Percentiles rank a stretch among this genome's conserved stretches.
Evolutionary conservation across 345 rosid species (phyloP).

Genomic region (Eutrema yunnanense): DNA sequence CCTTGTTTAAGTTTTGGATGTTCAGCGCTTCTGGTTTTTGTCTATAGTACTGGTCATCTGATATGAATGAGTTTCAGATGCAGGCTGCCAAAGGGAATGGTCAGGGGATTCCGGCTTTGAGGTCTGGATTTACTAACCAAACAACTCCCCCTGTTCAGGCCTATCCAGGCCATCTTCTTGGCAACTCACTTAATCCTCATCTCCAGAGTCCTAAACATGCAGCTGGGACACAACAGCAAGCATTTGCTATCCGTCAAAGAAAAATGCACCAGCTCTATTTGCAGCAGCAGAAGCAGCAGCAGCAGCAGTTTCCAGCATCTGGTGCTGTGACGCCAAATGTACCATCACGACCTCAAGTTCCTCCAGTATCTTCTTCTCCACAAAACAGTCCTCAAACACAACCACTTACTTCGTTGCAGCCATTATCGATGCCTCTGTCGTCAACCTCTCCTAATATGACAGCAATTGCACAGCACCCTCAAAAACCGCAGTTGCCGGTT

Average conservation of each 20-base stretch:
- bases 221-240: constrained; percentile 58
- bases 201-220: constrained; percentile 55
- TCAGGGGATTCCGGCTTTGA: constrained; percentile 58
- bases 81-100: constrained; percentile 56
- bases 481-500: constrained; percentile 49
- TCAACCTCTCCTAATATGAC: constrained; percentile 55
- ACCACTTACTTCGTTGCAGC: constrained; percentile 44
- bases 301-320: constrained; percentile 56
- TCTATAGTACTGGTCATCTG: neutral
- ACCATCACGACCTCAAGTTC: constrained; percentile 51
- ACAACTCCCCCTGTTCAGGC: constrained; percentile 50
- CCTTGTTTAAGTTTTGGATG: neutral
- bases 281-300: constrained; percentile 58
- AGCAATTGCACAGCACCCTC: constrained; percentile 41
- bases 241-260: constrained; percentile 54
- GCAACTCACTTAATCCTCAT: constrained; percentile 53
- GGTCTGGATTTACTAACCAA: constrained; percentile 58
- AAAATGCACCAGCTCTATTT: constrained; percentile 61
- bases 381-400: constrained; percentile 65
- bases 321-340: constrained; percentile 48
- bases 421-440: constrained; percentile 40
- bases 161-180: constrained; percentile 56
- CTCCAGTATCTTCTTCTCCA: constrained; percentile 60
- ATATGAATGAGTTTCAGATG: constrained; percentile 54
- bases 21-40: neutral